phyloP scores from a whole-genome alignment of 768 basidiomycete genomes.

The Gymnopilus junonius region DNA sequence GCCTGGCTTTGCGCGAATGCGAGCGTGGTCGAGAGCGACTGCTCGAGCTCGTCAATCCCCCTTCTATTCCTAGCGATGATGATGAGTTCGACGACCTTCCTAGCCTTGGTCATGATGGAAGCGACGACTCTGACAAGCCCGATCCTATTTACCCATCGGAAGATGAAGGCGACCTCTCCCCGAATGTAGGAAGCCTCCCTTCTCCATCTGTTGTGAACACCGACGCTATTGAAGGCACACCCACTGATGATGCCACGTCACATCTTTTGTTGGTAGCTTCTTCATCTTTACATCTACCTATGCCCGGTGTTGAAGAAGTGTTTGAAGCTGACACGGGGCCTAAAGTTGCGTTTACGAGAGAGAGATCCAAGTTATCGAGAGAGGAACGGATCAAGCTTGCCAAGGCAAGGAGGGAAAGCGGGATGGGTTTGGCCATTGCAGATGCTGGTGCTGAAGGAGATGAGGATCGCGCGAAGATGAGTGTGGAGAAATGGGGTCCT shows the following conservation, averaged over 20 bases:
- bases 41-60: conserved; percentile 57
- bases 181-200: conserved; percentile 15
- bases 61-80: conserved; percentile 31
- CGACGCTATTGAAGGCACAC: conserved; percentile 28
- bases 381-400: conserved; percentile 74
- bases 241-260: conserved; percentile 56
- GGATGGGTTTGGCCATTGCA: conserved; percentile 30
- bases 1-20: conserved; percentile 79
- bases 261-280: conserved; percentile 59
- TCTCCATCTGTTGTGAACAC: conserved; percentile 27
- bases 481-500: conserved; percentile 65
- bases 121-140: conserved; percentile 57
- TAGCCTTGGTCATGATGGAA: conserved; percentile 54
- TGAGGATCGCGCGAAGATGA: conserved; percentile 16
- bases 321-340: conserved; percentile 69
- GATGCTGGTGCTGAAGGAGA: conserved; percentile 10
- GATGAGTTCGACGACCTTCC: conserved; percentile 53
- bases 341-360: conserved; percentile 49
- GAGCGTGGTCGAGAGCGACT: conserved; percentile 77
- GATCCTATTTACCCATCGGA: conserved; percentile 45
- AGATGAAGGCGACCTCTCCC: conserved; percentile 29
- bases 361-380: conserved; percentile 67
- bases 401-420: conserved; percentile 57
- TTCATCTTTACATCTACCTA: conserved; percentile 59
- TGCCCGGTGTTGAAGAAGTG: conserved; percentile 79